Percentiles rank a stretch among this genome's conserved stretches.
Conservation (phyloP, 352 stramenopile species). For the Globisporangium uncinulatum region DNA sequence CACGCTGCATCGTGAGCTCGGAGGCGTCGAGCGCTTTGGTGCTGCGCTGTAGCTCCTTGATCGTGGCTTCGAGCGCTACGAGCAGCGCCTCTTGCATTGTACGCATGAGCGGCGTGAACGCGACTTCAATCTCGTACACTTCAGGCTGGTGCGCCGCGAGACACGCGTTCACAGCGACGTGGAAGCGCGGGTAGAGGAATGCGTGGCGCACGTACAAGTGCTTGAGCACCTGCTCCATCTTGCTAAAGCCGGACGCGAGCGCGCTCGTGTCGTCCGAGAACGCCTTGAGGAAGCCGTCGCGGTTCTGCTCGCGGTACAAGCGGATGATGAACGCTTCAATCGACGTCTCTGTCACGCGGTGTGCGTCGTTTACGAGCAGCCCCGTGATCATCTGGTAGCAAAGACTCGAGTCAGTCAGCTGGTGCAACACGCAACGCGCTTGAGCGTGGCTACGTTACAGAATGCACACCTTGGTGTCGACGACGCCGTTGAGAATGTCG, state of each 20-base stretch:
- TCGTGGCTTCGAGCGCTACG: constrained; percentile 89
- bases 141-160: constrained; percentile 84
- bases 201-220: constrained; percentile 90
- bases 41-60: constrained; percentile 91
- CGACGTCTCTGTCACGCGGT: constrained; percentile 91
- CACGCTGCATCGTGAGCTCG: constrained; percentile 92
- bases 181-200: constrained; percentile 95
- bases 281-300: constrained; percentile 94
- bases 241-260: constrained; percentile 92
- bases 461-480: constrained; percentile 38
- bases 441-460: constrained; percentile 4
- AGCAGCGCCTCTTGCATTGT: constrained; percentile 93
- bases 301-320: constrained; percentile 89
- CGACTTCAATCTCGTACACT: constrained; percentile 93
- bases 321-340: constrained; percentile 97
- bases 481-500: constrained; percentile 90
- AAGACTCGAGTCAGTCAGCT: not conserved
- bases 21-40: constrained; percentile 76
- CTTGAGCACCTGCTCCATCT: constrained; percentile 94
- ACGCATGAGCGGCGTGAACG: constrained; percentile 89
- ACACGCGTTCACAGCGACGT: constrained; percentile 84
- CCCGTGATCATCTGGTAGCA: constrained; percentile 75
- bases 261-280: constrained; percentile 92
- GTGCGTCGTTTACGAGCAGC: constrained; percentile 91
- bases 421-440: not conserved